These are phyloP conservation scores for Chrysoporthe austroafricana DNA, from an alignment of 2,329 filamentous ascomycete genomes.

Conservation along the genomic window DNA sequence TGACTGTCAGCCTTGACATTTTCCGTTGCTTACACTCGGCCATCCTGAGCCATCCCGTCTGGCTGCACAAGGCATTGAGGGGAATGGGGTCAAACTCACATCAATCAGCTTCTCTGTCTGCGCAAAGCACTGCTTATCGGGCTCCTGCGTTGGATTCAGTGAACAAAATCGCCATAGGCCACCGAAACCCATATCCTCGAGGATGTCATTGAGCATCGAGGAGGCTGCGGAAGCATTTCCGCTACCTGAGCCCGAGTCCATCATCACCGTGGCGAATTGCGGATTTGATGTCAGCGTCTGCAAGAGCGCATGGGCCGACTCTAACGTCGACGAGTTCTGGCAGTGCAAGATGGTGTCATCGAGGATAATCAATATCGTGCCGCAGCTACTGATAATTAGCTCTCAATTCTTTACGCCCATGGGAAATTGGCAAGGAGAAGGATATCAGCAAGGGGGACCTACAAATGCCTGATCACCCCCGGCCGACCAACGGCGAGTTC, in stretches of 20 bases:
- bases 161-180: conserved; percentile 63
- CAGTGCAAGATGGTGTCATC: conserved; percentile 67
- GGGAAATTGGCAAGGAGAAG: background rate
- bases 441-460: conserved; percentile 37
- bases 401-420: background rate
- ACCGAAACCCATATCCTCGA: conserved; percentile 65
- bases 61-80: background rate
- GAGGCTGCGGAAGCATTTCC: background rate
- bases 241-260: conserved; percentile 45
- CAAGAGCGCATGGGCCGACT: conserved; percentile 63
- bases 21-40: background rate
- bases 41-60: background rate
- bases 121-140: conserved; percentile 54
- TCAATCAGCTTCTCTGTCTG: conserved; percentile 65
- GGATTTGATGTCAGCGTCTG: conserved; percentile 60
- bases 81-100: conserved; percentile 43
- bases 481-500: conserved; percentile 59
- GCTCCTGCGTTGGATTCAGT: conserved; percentile 46
- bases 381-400: conserved; percentile 46
- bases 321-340: conserved; percentile 62
- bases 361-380: conserved; percentile 60
- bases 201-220: conserved; percentile 50
- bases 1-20: background rate
- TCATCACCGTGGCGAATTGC: conserved; percentile 53
- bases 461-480: conserved; percentile 62